Conservation (phyloP, 768 basidiomycete genomes). For the Suillus bovinus region DNA sequence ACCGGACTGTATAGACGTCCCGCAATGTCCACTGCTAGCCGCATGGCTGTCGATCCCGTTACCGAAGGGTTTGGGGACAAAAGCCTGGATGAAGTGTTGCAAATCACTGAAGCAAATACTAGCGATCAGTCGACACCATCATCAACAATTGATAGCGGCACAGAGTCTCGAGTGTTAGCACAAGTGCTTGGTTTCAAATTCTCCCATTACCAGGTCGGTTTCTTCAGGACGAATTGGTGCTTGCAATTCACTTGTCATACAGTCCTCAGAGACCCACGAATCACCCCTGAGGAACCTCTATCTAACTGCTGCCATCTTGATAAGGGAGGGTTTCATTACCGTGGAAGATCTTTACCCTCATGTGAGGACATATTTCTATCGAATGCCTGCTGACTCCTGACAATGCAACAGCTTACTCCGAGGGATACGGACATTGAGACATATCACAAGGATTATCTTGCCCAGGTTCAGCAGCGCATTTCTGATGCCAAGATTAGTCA, state of each 20-base stretch:
- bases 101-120: slow-evolving; percentile 45
- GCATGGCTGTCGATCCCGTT: slow-evolving; percentile 41
- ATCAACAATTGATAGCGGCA: slow-evolving; percentile 18
- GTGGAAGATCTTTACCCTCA: slow-evolving; percentile 93
- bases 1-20: slow-evolving; percentile 46
- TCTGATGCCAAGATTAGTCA: slow-evolving; percentile 70
- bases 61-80: slow-evolving; percentile 54
- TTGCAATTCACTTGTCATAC: slow-evolving; percentile 14
- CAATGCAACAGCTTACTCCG: slow-evolving; percentile 60
- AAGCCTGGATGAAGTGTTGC: slow-evolving; percentile 65
- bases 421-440: slow-evolving; percentile 74
- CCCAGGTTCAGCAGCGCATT: slow-evolving; percentile 62
- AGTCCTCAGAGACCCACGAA: slow-evolving; percentile 64
- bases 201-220: slow-evolving; percentile 77
- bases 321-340: slow-evolving; percentile 86
- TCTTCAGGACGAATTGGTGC: background rate
- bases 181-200: slow-evolving; percentile 99
- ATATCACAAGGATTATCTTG: slow-evolving; percentile 64
- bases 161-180: slow-evolving; percentile 64
- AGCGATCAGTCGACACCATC: slow-evolving; percentile 9
- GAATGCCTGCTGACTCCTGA: slow-evolving; percentile 10
- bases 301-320: slow-evolving; percentile 81
- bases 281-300: slow-evolving; percentile 70
- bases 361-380: slow-evolving; percentile 45
- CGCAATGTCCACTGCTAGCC: slow-evolving; percentile 23